phyloP scores from a whole-genome alignment of 345 rosid genomes.

The Odontarrhena argentea region DNA sequence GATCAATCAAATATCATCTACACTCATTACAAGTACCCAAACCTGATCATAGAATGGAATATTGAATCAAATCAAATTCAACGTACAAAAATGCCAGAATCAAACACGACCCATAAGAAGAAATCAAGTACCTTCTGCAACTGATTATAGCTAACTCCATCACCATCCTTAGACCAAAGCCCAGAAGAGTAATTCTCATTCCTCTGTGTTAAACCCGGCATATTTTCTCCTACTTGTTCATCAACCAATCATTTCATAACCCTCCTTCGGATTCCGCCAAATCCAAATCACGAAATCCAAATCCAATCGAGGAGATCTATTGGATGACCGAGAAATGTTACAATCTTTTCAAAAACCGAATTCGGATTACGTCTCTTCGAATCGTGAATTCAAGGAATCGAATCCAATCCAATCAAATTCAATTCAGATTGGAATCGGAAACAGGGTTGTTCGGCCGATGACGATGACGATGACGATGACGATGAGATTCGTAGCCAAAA shows the following conservation, averaged over 20 bases:
- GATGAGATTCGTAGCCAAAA: conserved; percentile 45
- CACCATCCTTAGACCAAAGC: conserved; percentile 74
- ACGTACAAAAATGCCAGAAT: conserved; percentile 15
- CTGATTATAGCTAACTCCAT: conserved; percentile 73
- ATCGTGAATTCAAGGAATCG: conserved; percentile 6
- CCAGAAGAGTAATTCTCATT: conserved; percentile 67
- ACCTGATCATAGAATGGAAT: no score
- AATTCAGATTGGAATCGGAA: conserved; percentile 10
- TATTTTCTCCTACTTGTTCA: conserved; percentile 46
- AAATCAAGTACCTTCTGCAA: conserved; percentile 66
- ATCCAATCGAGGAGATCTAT: conserved; percentile 36
- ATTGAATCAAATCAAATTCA: neutral
- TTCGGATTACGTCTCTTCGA: neutral
- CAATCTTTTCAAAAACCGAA: conserved; percentile 3
- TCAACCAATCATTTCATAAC: conserved; percentile 37
- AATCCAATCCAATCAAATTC: conserved; percentile 16
- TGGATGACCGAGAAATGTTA: neutral
- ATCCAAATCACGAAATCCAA: conserved; percentile 27
- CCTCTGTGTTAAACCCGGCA: conserved; percentile 82
- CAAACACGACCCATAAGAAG: neutral
- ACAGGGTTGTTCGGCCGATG: conserved; percentile 36
- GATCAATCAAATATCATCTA: conserved; percentile 25
- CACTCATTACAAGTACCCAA: conserved; percentile 4
- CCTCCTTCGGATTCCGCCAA: neutral
- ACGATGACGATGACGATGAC: conserved; percentile 45